Evolutionary conservation across 1,139 yeast genomes (phyloP), one percentile per base, ranked within the genome.

Genomic region (Blastobotrys illinoisensis): DNA sequence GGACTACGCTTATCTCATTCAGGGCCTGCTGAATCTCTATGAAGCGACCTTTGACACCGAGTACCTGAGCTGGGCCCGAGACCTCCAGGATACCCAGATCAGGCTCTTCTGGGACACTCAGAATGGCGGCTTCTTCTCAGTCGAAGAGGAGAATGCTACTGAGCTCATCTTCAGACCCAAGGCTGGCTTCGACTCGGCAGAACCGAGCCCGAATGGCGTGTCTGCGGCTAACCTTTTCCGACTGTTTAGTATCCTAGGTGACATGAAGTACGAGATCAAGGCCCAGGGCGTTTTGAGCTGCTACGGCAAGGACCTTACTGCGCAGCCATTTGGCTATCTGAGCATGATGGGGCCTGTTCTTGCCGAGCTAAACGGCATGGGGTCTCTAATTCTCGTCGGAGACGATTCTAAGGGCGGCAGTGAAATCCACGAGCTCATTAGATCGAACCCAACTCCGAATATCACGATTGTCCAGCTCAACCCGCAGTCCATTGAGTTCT

Each of bases 141-240:
- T 63, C 2, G 60, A 63, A 45, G 55, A 52, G 23, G 58, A 53
- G 28, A 56, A 50, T 13, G 55, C 59, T 20, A 54, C 58, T 23
- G 60, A 63, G 45, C 64, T 70, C 19, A 62, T 69, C 18, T 62
- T 69, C 60, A 61, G 74, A 14, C 72, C 74, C 49, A 72, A 73
- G 60, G 58, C 62, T 28, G 71, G 71, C 18, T 70, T 69, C 53
- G 77, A 73, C 54, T 56, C 67, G n/a, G 72, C 73, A 1, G 75
- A 71, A 56, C 76, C 77, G 0, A 65, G 71, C 24, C 60, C 73
- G 9, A 71, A 73, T 48, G 73, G 74, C 6, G 65, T 73, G 0
- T 63, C 75, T 0, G 64, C 68, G 3, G 50, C 53, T 28, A 73
- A 73, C 57, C 62, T 73, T 40, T 58, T 55, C 49, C 54, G 70